These are phyloP conservation scores for Atkinsonella texensis DNA, from an alignment of 2,329 filamentous ascomycete genomes.

Conservation along the genomic window DNA sequence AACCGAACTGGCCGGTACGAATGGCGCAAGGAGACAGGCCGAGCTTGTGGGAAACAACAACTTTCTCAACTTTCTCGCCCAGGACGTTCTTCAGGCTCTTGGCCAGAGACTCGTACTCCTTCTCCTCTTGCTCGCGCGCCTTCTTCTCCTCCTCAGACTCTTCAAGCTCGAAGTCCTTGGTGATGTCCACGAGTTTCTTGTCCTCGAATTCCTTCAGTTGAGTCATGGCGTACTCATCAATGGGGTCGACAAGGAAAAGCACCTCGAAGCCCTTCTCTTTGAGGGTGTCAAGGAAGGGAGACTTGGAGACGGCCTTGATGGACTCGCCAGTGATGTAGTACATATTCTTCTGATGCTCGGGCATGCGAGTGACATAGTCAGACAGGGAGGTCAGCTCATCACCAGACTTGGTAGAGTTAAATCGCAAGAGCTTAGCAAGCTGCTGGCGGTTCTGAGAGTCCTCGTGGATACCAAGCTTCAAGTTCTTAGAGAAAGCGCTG, in stretches of 20 bases:
- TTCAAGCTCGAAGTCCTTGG: slow-evolving; percentile 99
- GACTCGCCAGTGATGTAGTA: slow-evolving; percentile 99
- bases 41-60: slow-evolving; percentile 97
- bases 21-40: slow-evolving; percentile 91
- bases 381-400: slow-evolving; percentile 88
- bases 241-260: slow-evolving; percentile 97
- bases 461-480: slow-evolving; percentile 99
- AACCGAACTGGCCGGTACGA: slow-evolving; percentile 98
- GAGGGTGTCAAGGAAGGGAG: slow-evolving; percentile 95
- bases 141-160: slow-evolving; percentile 99
- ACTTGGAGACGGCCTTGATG: slow-evolving; percentile 94
- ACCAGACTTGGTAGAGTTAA: slow-evolving; percentile 97
- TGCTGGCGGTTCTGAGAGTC: slow-evolving; percentile 89
- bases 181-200: slow-evolving; percentile 99
- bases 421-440: slow-evolving; percentile 97
- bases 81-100: slow-evolving; percentile 99
- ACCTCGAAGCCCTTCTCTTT: slow-evolving; percentile 99
- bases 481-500: slow-evolving; percentile 98
- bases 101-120: slow-evolving; percentile 89
- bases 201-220: slow-evolving; percentile 99
- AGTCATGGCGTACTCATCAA: slow-evolving; percentile 98
- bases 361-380: slow-evolving; percentile 99
- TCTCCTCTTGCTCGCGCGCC: slow-evolving; percentile 88
- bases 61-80: slow-evolving; percentile 99
- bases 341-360: slow-evolving; percentile 99